These are phyloP conservation scores for Chrysopogon serrulatus DNA, from an alignment of 176 grass and related monocot genomes.

Conservation along the genomic window DNA sequence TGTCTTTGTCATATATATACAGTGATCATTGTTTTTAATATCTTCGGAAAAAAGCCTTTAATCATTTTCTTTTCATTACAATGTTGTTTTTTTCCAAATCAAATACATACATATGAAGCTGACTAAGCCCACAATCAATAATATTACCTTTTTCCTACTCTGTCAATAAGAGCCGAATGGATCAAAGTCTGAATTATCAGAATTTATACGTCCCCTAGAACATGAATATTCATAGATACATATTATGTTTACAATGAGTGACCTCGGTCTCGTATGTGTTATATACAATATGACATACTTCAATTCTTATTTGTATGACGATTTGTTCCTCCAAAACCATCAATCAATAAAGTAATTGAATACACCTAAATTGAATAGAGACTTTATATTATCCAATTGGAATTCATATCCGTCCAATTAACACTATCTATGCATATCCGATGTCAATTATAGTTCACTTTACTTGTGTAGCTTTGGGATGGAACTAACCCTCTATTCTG, in stretches of 20 bases:
- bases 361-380: background rate
- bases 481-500: too few relatives aligned
- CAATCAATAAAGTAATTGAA: background rate
- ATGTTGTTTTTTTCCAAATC: background rate
- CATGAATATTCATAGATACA: background rate
- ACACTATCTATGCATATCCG: too few relatives aligned
- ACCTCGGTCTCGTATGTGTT: background rate
- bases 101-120: background rate
- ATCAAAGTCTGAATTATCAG: background rate
- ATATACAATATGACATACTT: background rate
- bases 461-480: too few relatives aligned
- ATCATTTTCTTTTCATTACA: background rate
- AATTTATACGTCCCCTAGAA: background rate
- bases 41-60: background rate
- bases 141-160: background rate
- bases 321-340: background rate
- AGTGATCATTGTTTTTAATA: background rate
- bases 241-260: background rate
- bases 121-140: background rate
- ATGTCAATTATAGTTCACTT: too few relatives aligned
- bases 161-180: background rate
- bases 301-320: background rate
- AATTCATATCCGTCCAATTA: too few relatives aligned
- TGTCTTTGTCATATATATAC: background rate
- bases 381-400: too few relatives aligned